Conservation (phyloP, 2,329 filamentous ascomycete species). For the Calonectria multiphialidica region DNA sequence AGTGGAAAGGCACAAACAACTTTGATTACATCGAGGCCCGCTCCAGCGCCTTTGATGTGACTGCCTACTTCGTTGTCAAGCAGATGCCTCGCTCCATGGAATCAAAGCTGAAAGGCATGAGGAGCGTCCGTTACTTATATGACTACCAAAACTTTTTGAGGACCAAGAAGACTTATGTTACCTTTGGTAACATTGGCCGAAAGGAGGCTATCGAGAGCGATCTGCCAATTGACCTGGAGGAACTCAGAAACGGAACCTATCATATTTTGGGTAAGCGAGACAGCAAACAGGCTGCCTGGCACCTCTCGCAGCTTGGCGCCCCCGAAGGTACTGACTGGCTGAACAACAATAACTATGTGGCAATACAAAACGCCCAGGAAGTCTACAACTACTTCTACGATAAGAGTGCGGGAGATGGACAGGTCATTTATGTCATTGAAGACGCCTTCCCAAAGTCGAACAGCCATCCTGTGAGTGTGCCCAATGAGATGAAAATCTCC, state of each 20-base stretch:
- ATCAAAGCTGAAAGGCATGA: constrained; percentile 6
- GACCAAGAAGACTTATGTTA: not conserved
- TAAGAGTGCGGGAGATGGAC: not conserved
- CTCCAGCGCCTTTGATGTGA: not conserved
- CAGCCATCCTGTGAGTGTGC: not conserved
- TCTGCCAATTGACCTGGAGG: not conserved
- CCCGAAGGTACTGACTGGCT: not conserved
- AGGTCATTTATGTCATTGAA: not conserved
- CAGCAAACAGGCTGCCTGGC: not conserved
- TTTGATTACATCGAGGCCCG: not conserved
- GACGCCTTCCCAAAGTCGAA: not conserved
- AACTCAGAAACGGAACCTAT: not conserved
- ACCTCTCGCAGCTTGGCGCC: not conserved
- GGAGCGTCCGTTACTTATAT: not conserved
- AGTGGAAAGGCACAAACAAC: constrained; percentile 3
- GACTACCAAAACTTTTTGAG: constrained; percentile 9
- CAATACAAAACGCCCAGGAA: not conserved
- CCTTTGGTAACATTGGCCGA: constrained; percentile 3
- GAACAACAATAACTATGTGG: not conserved
- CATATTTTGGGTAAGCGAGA: not conserved
- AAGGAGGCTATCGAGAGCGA: not conserved
- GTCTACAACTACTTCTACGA: not conserved
- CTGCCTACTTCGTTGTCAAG: constrained; percentile 1
- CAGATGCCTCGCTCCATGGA: constrained; percentile 7
- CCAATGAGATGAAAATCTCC: too few species aligned